These are phyloP conservation scores for Macrophomina phaseolina DNA, from an alignment of 2,329 filamentous ascomycete species.

Conservation along the genomic window DNA sequence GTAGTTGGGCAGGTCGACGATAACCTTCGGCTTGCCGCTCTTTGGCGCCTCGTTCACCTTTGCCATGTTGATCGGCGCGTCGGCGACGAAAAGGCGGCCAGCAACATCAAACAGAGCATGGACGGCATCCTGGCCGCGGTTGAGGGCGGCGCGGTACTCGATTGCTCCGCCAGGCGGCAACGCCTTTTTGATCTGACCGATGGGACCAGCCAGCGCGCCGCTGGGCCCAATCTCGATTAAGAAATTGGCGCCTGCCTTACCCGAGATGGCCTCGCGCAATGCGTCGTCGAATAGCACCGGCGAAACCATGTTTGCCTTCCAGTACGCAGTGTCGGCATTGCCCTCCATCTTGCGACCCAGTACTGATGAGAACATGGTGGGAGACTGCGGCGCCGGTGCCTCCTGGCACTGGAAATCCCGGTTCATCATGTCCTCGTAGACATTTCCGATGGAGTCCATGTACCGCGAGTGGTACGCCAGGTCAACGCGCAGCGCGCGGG, in stretches of 20 bases:
- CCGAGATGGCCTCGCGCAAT: conserved; percentile 23
- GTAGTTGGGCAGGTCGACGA: conserved; percentile 38
- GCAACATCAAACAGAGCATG: not conserved
- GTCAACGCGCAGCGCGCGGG: conserved; percentile 31
- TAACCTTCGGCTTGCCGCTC: conserved; percentile 1
- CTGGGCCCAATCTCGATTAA: conserved; percentile 34
- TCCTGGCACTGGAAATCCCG: not conserved
- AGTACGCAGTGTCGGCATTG: conserved; percentile 14
- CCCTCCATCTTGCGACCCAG: not conserved
- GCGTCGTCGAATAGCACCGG: conserved; percentile 30
- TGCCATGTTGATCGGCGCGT: not conserved
- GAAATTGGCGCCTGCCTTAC: conserved; percentile 27
- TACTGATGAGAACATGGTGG: conserved; percentile 24
- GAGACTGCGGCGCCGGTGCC: not conserved
- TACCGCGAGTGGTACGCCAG: conserved; percentile 31
- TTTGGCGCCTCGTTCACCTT: conserved; percentile 8
- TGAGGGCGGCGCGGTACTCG: conserved; percentile 27
- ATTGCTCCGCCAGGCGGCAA: not conserved
- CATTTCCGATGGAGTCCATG: conserved; percentile 28
- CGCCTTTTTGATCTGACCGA: conserved; percentile 30
- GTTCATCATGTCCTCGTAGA: conserved; percentile 26
- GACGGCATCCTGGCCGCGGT: conserved; percentile 15
- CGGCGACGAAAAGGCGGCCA: conserved; percentile 16
- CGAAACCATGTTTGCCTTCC: conserved; percentile 26
- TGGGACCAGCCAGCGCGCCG: conserved; percentile 30